phyloP scores from a whole-genome alignment of 2,329 filamentous ascomycete species.

The Leptodontidium sp. region DNA sequence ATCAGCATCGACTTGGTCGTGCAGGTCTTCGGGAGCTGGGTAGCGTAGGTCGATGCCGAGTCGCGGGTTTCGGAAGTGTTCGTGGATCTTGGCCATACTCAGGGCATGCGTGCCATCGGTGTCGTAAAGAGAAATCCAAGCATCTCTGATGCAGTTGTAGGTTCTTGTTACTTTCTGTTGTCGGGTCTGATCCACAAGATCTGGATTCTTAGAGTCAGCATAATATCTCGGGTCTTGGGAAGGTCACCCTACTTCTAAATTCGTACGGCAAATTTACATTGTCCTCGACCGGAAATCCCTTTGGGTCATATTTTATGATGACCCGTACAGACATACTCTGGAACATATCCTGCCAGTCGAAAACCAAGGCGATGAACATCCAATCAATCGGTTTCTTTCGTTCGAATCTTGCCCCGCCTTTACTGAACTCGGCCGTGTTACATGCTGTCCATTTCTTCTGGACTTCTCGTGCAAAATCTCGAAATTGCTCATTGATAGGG shows the following conservation, averaged over 20 bases:
- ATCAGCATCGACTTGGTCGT: conserved; percentile 12
- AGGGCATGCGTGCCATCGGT: not conserved
- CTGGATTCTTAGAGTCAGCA: conserved; percentile 2
- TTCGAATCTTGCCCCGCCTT: not conserved
- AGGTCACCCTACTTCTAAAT: conserved; percentile 6
- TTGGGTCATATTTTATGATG: conserved; percentile 17
- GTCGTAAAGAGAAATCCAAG: conserved; percentile 20
- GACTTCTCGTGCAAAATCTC: conserved; percentile 10
- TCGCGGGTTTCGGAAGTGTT: conserved; percentile 11
- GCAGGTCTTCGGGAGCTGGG: conserved; percentile 3
- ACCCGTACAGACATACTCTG: conserved; percentile 11
- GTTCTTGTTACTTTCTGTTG: conserved; percentile 8
- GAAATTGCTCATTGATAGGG: conserved; percentile 1
- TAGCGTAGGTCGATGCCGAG: conserved; percentile 15
- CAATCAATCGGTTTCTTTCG: conserved; percentile 18
- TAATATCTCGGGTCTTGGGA: not conserved
- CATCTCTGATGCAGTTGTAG: conserved; percentile 14
- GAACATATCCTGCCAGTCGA: conserved; percentile 22
- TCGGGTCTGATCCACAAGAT: conserved; percentile 1
- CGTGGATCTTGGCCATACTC: conserved; percentile 17
- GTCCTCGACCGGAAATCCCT: conserved; percentile 5
- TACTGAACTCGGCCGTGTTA: conserved; percentile 7
- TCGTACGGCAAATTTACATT: conserved; percentile 17
- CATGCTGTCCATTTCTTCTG: conserved; percentile 6
- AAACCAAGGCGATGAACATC: conserved; percentile 23